Conservation (phyloP, 768 basidiomycete species). For the Boletus reticulatus region DNA sequence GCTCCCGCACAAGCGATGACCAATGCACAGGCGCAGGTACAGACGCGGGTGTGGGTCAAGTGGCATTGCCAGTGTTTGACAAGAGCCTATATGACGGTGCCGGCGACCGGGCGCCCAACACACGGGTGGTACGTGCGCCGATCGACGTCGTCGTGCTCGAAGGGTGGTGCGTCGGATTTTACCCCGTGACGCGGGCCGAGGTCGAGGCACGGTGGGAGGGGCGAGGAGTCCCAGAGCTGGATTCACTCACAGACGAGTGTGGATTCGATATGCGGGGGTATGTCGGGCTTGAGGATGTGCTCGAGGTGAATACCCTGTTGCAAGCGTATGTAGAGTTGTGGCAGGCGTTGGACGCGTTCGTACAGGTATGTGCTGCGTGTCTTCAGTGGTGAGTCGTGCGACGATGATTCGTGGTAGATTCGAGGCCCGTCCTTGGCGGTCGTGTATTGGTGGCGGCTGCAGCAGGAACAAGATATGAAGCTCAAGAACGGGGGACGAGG, state of each 20-base stretch:
- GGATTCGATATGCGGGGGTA: conserved; percentile 35
- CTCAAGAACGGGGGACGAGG: conserved; percentile 77
- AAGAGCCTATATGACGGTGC: conserved; percentile 79
- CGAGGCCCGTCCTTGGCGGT: conserved; percentile 43
- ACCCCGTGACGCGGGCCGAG: conserved; percentile 51
- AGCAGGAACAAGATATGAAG: conserved; percentile 93
- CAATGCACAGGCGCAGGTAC: background rate
- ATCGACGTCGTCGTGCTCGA: conserved; percentile 88
- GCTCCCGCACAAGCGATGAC: background rate
- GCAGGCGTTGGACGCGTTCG: conserved; percentile 65
- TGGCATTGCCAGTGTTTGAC: conserved; percentile 79
- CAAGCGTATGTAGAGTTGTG: conserved; percentile 64
- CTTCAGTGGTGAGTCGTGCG: background rate
- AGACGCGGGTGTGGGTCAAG: background rate
- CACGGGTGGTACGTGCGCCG: conserved; percentile 43
- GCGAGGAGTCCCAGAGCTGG: conserved; percentile 23
- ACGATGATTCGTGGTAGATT: conserved; percentile 30
- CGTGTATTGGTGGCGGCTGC: conserved; percentile 83
- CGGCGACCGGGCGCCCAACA: conserved; percentile 69
- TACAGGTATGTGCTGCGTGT: conserved; percentile 48
- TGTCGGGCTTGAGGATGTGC: conserved; percentile 50
- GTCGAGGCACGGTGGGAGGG: conserved; percentile 53
- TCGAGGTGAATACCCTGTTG: conserved; percentile 62
- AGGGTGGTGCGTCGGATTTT: conserved; percentile 95
- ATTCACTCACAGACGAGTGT: background rate